These are phyloP conservation scores for Metschnikowia lunata DNA, from an alignment of 805 yeast genomes.

Conservation along the genomic window DNA sequence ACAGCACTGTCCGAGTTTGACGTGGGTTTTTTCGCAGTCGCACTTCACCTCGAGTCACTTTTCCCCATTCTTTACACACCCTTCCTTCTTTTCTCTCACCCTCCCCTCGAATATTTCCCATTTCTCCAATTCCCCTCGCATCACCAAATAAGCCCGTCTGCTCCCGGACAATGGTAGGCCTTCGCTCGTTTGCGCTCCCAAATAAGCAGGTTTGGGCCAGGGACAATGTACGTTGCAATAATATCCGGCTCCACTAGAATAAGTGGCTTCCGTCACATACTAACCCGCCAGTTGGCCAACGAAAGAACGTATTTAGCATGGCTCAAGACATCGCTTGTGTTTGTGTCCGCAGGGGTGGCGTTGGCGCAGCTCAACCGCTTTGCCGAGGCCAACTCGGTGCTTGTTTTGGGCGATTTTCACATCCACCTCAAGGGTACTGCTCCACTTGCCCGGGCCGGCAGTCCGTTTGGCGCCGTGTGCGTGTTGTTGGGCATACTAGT, in stretches of 20 bases:
- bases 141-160: no score
- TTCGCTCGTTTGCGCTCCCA: constrained; percentile 9
- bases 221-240: constrained; percentile 12
- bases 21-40: no score
- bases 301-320: constrained; percentile 18
- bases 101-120: no score
- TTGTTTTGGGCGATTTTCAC: constrained; percentile 1
- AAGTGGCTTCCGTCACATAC: neutral
- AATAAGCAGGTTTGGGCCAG: constrained; percentile 9
- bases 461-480: constrained; percentile 8
- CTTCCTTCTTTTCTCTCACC: no score
- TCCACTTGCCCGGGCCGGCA: constrained; percentile 1
- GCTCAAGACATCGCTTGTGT: constrained; percentile 17
- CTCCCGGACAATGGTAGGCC: constrained; percentile 1
- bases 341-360: constrained; percentile 15
- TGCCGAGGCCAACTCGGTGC: constrained; percentile 2
- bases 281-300: constrained; percentile 17
- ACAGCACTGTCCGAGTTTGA: no score
- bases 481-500: constrained; percentile 11
- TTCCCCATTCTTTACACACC: no score
- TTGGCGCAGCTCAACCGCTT: constrained; percentile 13
- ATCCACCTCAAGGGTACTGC: constrained; percentile 1
- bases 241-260: no score
- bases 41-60: no score
- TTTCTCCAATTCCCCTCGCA: no score